phyloP scores from a whole-genome alignment of 192 early-diverging fungal species.

The Pilobolus umbonatus region DNA sequence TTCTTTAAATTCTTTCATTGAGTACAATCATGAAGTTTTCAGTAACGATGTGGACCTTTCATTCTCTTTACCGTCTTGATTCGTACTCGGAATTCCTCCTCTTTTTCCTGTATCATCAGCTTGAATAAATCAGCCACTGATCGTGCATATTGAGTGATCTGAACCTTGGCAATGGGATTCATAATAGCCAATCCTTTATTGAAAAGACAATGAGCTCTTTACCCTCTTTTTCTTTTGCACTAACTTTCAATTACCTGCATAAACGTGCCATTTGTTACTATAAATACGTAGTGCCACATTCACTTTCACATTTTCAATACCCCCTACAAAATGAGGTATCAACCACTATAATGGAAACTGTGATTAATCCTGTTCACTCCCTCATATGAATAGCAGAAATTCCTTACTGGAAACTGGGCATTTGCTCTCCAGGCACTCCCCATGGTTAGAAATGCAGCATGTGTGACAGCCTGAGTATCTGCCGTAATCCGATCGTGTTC shows the following conservation, averaged over 20 bases:
- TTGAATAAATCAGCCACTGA: conserved; percentile 91
- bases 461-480: conserved; percentile 96
- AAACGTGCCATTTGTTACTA: conserved; percentile 96
- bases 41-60: too few relatives aligned
- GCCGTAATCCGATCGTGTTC: conserved; percentile 96
- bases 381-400: neutral
- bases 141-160: conserved; percentile 84
- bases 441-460: conserved; percentile 91
- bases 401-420: conserved; percentile 67
- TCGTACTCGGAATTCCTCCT: conserved; percentile 68
- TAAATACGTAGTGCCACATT: conserved; percentile 92
- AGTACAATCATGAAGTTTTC: too few relatives aligned
- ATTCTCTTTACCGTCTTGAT: too few relatives aligned
- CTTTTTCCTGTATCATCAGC: conserved; percentile 86
- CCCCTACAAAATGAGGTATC: conserved; percentile 80
- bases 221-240: too few relatives aligned
- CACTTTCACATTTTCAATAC: conserved; percentile 97
- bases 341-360: conserved; percentile 60
- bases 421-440: conserved; percentile 90
- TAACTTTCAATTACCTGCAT: too few relatives aligned
- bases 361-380: neutral
- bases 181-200: conserved; percentile 87
- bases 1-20: too few relatives aligned
- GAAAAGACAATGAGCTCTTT: too few relatives aligned
- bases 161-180: conserved; percentile 81